Evolutionary conservation across 2,329 filamentous ascomycete genomes (phyloP).

Genomic region (Sphaerulina populicola): DNA sequence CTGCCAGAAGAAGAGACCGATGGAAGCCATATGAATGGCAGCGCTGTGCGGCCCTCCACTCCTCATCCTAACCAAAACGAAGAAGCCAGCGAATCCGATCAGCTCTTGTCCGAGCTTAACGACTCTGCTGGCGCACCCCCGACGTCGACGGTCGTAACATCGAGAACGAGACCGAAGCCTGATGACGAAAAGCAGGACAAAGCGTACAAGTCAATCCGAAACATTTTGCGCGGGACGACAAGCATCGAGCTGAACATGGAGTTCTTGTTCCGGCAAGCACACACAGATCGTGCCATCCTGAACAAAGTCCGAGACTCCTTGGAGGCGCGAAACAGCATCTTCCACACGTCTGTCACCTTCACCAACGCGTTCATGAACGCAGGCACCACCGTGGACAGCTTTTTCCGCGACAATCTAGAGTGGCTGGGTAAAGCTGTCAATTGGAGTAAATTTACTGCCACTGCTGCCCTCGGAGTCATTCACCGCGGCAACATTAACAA

Average conservation of each 20-base stretch:
- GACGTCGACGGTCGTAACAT: constrained; percentile 47
- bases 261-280: constrained; percentile 87
- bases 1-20: constrained; percentile 54
- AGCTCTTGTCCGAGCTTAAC: constrained; percentile 50
- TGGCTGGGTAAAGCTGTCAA: constrained; percentile 98
- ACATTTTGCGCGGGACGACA: constrained; percentile 76
- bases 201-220: constrained; percentile 49
- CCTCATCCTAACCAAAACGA: constrained; percentile 33
- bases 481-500: constrained; percentile 92
- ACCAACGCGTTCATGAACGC: constrained; percentile 99
- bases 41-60: constrained; percentile 29
- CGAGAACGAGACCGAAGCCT: constrained; percentile 37
- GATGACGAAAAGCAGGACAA: constrained; percentile 45
- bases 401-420: constrained; percentile 95
- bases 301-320: constrained; percentile 95
- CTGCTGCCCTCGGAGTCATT: constrained; percentile 89
- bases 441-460: constrained; percentile 99
- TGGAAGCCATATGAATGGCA: constrained; percentile 37
- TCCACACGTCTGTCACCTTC: constrained; percentile 94
- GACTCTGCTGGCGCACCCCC: constrained; percentile 44
- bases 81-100: constrained; percentile 51
- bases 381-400: constrained; percentile 94
- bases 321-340: constrained; percentile 93
- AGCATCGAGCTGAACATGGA: constrained; percentile 92
- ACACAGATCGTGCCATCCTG: constrained; percentile 79